Conservation (phyloP, 2,329 filamentous ascomycete genomes). For the Arthrobotrys megalospora region DNA sequence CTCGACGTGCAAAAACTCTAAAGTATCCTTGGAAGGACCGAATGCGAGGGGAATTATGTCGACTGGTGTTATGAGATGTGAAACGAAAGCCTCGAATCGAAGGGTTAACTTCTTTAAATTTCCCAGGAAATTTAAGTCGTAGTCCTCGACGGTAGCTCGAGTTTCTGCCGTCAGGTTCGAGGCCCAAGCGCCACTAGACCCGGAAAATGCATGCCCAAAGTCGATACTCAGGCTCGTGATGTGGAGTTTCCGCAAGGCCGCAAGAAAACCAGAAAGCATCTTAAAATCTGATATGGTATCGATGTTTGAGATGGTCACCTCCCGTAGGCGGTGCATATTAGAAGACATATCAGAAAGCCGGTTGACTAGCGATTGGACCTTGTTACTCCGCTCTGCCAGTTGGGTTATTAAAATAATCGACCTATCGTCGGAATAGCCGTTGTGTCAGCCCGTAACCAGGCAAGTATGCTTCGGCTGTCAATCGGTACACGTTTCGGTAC, state of each 20-base stretch:
- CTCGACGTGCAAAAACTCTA: slow-evolving; percentile 4
- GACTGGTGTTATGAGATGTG: slow-evolving; percentile 18
- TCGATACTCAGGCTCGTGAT: slow-evolving; percentile 6
- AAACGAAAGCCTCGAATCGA: slow-evolving; percentile 16
- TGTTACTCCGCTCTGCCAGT: slow-evolving; percentile 14
- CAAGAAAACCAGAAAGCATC: slow-evolving; percentile 6
- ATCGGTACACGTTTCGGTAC: neutral
- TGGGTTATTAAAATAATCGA: slow-evolving; percentile 16
- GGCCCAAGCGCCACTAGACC: neutral
- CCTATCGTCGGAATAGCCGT: neutral
- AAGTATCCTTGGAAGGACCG: slow-evolving; percentile 8
- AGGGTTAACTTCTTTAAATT: slow-evolving; percentile 4
- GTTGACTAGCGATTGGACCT: neutral
- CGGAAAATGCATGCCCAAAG: slow-evolving; percentile 1
- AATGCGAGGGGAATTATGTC: slow-evolving; percentile 20
- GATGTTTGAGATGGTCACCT: slow-evolving; percentile 29
- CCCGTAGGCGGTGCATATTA: neutral
- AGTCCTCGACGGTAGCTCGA: slow-evolving; percentile 10
- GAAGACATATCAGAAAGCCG: slow-evolving; percentile 6
- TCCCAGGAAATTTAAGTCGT: slow-evolving; percentile 1
- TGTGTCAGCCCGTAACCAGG: too few species aligned
- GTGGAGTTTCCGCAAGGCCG: neutral
- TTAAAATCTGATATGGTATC: slow-evolving; percentile 19
- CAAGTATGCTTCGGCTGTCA: too few species aligned
- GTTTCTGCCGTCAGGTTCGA: slow-evolving; percentile 18